Evolutionary conservation across 2,329 filamentous ascomycete genomes (phyloP).

Genomic region (Hymenoscyphus infarciens): DNA sequence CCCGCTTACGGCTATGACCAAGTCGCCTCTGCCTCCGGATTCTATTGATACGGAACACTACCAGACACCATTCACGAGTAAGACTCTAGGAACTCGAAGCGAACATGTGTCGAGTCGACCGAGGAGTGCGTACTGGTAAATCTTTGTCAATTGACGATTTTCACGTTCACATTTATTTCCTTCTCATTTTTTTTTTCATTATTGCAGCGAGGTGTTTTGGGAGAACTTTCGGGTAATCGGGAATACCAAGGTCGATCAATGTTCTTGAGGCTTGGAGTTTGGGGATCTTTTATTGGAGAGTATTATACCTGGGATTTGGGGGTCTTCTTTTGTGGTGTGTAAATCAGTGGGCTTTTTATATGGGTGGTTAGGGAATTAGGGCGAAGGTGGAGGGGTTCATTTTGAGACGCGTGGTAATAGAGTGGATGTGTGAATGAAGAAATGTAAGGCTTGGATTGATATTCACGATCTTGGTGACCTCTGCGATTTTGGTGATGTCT

Average conservation of each 20-base stretch:
- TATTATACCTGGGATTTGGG: neutral
- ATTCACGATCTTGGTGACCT: no score
- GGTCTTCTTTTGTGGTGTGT: neutral
- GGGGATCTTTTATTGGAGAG: neutral
- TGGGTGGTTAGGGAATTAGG: no score
- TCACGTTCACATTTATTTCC: neutral
- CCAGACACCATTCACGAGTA: constrained; percentile 14
- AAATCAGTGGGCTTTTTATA: neutral
- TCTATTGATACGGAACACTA: constrained; percentile 14
- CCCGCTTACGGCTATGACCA: neutral
- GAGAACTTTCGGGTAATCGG: neutral
- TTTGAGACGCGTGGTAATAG: no score
- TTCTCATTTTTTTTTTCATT: neutral
- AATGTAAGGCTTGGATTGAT: no score
- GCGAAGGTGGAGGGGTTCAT: no score
- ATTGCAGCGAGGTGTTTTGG: constrained; percentile 11
- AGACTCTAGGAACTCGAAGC: constrained; percentile 15
- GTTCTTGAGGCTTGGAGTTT: neutral
- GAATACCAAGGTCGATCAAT: neutral
- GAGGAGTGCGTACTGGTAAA: constrained; percentile 24
- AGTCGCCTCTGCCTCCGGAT: constrained; percentile 16
- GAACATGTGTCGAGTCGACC: constrained; percentile 17
- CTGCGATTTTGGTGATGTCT: no score
- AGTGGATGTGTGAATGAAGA: no score
- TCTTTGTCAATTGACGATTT: neutral